Evolutionary conservation across 2,329 filamentous ascomycete species (phyloP).

Genomic region (Epichloe baconii): DNA sequence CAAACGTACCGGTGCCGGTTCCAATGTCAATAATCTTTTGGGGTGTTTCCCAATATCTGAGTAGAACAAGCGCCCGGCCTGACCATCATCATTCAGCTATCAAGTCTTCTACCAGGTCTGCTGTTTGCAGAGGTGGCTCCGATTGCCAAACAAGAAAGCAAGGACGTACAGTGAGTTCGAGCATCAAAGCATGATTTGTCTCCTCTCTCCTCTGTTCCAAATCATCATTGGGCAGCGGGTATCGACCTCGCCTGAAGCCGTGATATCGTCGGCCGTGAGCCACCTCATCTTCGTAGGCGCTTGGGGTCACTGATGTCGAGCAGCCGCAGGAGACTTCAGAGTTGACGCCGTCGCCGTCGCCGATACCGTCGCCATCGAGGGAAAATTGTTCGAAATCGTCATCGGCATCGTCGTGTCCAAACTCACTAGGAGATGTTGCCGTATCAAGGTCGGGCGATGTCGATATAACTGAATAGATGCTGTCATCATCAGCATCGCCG

Average conservation of each 20-base stretch:
- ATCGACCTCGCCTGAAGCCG: slow-evolving; percentile 28
- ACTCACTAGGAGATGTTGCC: slow-evolving; percentile 12
- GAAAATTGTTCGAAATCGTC: slow-evolving; percentile 18
- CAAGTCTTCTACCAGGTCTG: not conserved
- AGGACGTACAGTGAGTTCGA: slow-evolving; percentile 25
- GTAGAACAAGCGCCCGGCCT: slow-evolving; percentile 26
- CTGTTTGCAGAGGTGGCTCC: not conserved
- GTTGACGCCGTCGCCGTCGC: slow-evolving; percentile 7
- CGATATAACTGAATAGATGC: slow-evolving; percentile 19
- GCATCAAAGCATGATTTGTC: slow-evolving; percentile 31
- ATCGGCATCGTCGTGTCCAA: slow-evolving; percentile 11
- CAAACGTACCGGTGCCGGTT: slow-evolving; percentile 32
- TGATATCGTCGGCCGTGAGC: slow-evolving; percentile 28
- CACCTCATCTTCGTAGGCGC: slow-evolving; percentile 21
- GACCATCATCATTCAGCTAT: not conserved
- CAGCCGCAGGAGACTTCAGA: slow-evolving; percentile 16
- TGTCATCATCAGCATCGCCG: slow-evolving; percentile 10
- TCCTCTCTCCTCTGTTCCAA: slow-evolving; percentile 33
- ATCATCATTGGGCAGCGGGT: slow-evolving; percentile 34
- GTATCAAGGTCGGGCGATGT: slow-evolving; percentile 13
- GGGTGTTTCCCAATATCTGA: slow-evolving; percentile 26
- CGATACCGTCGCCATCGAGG: slow-evolving; percentile 8
- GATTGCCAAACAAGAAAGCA: not conserved
- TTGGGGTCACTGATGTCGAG: slow-evolving; percentile 21
- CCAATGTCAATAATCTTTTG: slow-evolving; percentile 34